Evolutionary conservation across 768 basidiomycete species (phyloP).

Genomic region (Mycena latifolia): DNA sequence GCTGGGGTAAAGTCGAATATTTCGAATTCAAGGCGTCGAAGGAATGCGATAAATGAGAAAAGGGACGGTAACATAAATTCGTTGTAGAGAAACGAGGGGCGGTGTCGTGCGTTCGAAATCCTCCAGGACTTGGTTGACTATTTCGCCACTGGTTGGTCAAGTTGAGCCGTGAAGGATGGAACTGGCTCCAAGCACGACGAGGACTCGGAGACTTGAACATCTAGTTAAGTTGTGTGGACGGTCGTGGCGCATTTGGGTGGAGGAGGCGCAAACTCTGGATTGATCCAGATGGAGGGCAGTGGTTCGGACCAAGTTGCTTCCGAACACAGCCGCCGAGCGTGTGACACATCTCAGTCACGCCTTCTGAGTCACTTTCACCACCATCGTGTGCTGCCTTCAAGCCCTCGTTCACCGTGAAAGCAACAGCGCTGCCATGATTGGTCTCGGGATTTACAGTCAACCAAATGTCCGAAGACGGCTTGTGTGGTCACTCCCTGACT

Average conservation of each 20-base stretch:
- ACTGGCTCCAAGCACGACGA: not conserved
- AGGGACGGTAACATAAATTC: not conserved
- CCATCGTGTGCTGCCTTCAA: too few species aligned
- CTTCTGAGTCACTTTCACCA: too few species aligned
- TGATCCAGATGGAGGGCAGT: not conserved
- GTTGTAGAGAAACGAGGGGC: not conserved
- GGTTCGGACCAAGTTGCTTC: not conserved
- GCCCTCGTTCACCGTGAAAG: too few species aligned
- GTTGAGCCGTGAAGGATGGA: not conserved
- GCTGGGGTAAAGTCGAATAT: conserved; percentile 20
- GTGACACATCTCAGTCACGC: too few species aligned
- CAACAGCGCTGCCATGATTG: too few species aligned
- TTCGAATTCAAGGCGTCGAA: not conserved
- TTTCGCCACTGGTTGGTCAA: not conserved
- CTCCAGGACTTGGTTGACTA: not conserved
- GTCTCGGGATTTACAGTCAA: too few species aligned
- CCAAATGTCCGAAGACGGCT: too few species aligned
- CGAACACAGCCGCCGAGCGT: too few species aligned
- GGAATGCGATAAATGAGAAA: not conserved
- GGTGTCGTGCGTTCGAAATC: not conserved
- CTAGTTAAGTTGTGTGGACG: not conserved
- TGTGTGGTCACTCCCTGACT: too few species aligned
- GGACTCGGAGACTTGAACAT: not conserved
- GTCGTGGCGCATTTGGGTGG: not conserved
- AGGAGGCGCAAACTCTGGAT: not conserved